phyloP scores from a whole-genome alignment of 805 yeast genomes.

The Candida maris region DNA sequence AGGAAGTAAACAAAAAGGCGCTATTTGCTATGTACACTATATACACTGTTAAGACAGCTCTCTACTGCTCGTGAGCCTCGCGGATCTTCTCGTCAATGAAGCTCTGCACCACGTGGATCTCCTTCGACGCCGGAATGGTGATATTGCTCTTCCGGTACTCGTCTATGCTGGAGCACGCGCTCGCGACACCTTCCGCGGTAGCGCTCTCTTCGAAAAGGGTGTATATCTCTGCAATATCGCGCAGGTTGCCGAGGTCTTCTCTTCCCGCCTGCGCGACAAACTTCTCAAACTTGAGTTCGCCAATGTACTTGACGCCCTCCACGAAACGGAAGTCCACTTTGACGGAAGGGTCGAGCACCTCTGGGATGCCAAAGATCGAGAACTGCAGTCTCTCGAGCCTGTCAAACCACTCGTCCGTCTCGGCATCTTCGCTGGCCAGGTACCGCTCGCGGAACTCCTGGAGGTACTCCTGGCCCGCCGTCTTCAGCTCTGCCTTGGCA shows the following conservation, averaged over 20 bases:
- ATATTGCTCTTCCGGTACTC: constrained; percentile 32
- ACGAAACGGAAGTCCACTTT: constrained; percentile 56
- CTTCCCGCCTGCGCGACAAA: constrained; percentile 34
- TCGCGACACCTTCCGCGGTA: constrained; percentile 32
- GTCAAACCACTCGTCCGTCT: constrained; percentile 55
- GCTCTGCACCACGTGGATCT: constrained; percentile 33
- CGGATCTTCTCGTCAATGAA: constrained; percentile 31
- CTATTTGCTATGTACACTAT: neutral
- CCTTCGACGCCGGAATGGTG: constrained; percentile 33
- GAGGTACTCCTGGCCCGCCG: constrained; percentile 46
- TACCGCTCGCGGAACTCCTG: constrained; percentile 57
- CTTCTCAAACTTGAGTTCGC: constrained; percentile 61
- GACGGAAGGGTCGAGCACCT: constrained; percentile 57
- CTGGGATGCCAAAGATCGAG: constrained; percentile 82
- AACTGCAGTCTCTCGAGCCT: constrained; percentile 74
- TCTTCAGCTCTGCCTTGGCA: constrained; percentile 46
- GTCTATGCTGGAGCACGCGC: constrained; percentile 32
- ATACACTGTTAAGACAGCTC: neutral
- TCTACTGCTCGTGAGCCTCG: constrained; percentile 16
- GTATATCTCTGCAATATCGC: constrained; percentile 35
- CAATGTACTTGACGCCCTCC: constrained; percentile 65
- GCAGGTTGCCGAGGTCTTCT: constrained; percentile 43
- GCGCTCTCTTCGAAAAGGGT: constrained; percentile 36
- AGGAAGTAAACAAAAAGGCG: too few relatives aligned
- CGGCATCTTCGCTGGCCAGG: constrained; percentile 52